A percentile compares a stretch with the other conserved stretches of the same genome.
Evolutionary conservation across 495 filamentous ascomycete species (phyloP).

Genomic region (Cudoniella acicularis): DNA sequence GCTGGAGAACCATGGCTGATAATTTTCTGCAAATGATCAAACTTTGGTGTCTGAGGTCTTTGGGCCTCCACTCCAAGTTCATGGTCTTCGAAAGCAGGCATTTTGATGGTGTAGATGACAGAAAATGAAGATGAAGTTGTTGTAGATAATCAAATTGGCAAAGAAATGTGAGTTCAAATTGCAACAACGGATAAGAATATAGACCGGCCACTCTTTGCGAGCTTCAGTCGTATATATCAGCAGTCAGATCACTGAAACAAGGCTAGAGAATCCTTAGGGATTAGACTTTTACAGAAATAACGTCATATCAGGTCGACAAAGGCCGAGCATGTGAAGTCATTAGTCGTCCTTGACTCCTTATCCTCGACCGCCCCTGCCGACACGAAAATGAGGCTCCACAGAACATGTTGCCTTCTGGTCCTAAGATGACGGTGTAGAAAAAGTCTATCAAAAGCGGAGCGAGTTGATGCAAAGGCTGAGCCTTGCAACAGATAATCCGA

Average conservation of each 20-base stretch:
- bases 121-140: conserved; percentile 11
- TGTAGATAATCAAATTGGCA: background rate
- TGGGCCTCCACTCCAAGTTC: conserved; percentile 45
- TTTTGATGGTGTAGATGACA: conserved; percentile 36
- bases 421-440: conserved; percentile 13
- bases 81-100: conserved; percentile 61
- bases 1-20: conserved; percentile 22
- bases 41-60: conserved; percentile 32
- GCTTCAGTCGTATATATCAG: conserved; percentile 16
- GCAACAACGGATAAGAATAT: background rate
- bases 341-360: background rate
- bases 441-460: conserved; percentile 21
- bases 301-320: background rate
- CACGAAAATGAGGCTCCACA: conserved; percentile 1
- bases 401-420: background rate
- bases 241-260: conserved; percentile 9
- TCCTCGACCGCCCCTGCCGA: conserved; percentile 2
- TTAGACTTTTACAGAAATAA: conserved; percentile 5
- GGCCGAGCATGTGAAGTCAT: conserved; percentile 20
- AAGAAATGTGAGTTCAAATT: background rate
- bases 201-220: background rate
- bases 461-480: background rate
- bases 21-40: conserved; percentile 23
- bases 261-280: conserved; percentile 22
- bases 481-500: background rate